Evolutionary conservation across 2,329 filamentous ascomycete genomes (phyloP).

Genomic region (Annulohypoxylon truncatum): DNA sequence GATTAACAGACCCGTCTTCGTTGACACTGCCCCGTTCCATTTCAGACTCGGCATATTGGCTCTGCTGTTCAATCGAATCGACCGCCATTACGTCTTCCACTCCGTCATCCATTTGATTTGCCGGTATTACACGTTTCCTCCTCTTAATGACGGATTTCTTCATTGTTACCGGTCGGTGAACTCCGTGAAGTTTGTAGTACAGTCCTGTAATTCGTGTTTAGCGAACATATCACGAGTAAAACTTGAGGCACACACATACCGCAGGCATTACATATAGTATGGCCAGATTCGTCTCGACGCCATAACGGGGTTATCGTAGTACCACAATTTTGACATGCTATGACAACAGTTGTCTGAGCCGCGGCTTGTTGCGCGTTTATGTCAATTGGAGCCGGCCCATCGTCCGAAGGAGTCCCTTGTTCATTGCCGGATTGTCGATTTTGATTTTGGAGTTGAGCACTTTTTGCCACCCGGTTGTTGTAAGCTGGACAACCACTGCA

Average conservation of each 20-base stretch:
- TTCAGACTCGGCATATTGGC: slow-evolving; percentile 52
- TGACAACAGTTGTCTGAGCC: slow-evolving; percentile 71
- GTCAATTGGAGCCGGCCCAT: slow-evolving; percentile 59
- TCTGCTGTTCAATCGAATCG: slow-evolving; percentile 61
- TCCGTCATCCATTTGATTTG: slow-evolving; percentile 62
- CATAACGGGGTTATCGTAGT: slow-evolving; percentile 97
- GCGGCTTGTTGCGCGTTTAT: slow-evolving; percentile 59
- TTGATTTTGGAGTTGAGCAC: slow-evolving; percentile 72
- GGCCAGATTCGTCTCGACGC: slow-evolving; percentile 92
- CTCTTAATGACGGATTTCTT: slow-evolving; percentile 98
- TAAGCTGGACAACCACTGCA: slow-evolving; percentile 97
- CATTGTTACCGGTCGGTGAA: slow-evolving; percentile 96
- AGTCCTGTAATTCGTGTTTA: slow-evolving; percentile 69
- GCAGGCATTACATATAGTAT: slow-evolving; percentile 98
- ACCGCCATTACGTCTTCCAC: slow-evolving; percentile 57
- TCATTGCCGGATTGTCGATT: slow-evolving; percentile 43
- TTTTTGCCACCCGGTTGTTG: slow-evolving; percentile 96
- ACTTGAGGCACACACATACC: slow-evolving; percentile 68
- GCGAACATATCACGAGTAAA: slow-evolving; percentile 18
- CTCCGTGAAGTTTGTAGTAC: slow-evolving; percentile 95
- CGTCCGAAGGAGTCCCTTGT: slow-evolving; percentile 48
- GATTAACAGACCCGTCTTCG: slow-evolving; percentile 72
- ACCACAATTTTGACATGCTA: slow-evolving; percentile 95
- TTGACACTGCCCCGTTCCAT: slow-evolving; percentile 68
- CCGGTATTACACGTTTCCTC: slow-evolving; percentile 92